phyloP scores from a whole-genome alignment of 345 rosid genomes.

The Brassica incana region DNA sequence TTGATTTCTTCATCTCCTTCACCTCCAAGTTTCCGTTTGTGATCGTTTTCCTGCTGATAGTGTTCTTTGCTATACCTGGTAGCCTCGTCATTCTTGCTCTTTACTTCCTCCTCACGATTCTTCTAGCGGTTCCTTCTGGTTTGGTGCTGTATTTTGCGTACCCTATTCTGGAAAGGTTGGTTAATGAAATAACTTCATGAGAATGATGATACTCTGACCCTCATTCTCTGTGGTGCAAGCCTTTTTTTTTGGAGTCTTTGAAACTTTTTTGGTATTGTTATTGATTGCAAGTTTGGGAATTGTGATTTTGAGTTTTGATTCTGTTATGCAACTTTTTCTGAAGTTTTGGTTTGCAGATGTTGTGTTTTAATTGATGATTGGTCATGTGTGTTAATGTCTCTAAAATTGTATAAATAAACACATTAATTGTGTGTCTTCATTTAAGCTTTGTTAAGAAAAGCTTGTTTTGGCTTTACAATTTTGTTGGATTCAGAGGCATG shows the following conservation, averaged over 20 bases:
- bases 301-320: slow-evolving; percentile 24
- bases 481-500: slow-evolving; percentile 58
- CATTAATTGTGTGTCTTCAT: background rate
- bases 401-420: background rate
- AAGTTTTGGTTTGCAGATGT: slow-evolving; percentile 29
- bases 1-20: background rate
- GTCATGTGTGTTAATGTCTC: slow-evolving; percentile 10
- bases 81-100: background rate
- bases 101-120: background rate
- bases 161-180: background rate
- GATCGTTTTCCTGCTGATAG: background rate
- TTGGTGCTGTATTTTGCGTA: background rate
- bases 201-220: slow-evolving; percentile 7
- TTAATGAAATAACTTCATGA: slow-evolving; percentile 21
- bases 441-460: slow-evolving; percentile 8
- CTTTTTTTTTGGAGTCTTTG: slow-evolving; percentile 5
- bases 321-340: slow-evolving; percentile 20
- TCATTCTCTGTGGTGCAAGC: slow-evolving; percentile 12
- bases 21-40: background rate
- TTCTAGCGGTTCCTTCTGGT: background rate
- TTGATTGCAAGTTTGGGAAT: slow-evolving; percentile 17
- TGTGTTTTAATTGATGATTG: slow-evolving; percentile 8
- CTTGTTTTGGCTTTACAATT: background rate
- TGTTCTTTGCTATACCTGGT: background rate
- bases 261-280: background rate